These are phyloP conservation scores for Coemansia umbellata DNA, from an alignment of 192 early-diverging fungal species.

Conservation along the genomic window DNA sequence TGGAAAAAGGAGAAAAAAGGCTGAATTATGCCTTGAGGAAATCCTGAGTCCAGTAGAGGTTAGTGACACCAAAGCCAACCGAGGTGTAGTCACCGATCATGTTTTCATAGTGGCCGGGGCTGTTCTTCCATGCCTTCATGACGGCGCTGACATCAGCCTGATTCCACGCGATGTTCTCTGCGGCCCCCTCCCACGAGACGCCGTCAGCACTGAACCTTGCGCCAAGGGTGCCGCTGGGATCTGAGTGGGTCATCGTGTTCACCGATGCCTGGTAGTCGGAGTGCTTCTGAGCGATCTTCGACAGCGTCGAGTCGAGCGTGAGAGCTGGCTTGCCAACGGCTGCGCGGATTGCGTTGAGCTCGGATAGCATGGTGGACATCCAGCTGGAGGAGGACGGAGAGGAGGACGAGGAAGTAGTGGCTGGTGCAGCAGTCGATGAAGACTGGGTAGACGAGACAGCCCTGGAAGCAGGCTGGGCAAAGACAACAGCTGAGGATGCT, in stretches of 20 bases:
- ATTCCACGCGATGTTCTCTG: slow-evolving; percentile 54
- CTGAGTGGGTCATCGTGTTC: slow-evolving; percentile 3
- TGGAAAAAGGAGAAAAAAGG: not conserved
- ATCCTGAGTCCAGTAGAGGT: slow-evolving; percentile 41
- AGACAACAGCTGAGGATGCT: not conserved
- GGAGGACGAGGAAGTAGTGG: not conserved
- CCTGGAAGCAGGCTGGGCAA: not conserved
- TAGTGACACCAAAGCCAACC: slow-evolving; percentile 42
- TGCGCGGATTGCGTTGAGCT: slow-evolving; percentile 37
- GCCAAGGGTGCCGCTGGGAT: slow-evolving; percentile 22
- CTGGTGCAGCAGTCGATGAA: not conserved
- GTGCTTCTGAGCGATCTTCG: slow-evolving; percentile 35
- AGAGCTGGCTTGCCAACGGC: slow-evolving; percentile 17
- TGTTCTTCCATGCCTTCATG: slow-evolving; percentile 46
- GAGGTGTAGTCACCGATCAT: slow-evolving; percentile 38
- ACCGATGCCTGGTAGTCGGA: slow-evolving; percentile 21
- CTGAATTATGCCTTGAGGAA: slow-evolving; percentile 14
- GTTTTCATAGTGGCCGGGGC: slow-evolving; percentile 46
- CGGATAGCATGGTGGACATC: slow-evolving; percentile 29
- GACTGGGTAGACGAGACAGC: not conserved
- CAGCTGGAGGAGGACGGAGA: slow-evolving; percentile 8
- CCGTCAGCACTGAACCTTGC: slow-evolving; percentile 11
- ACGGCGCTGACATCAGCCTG: slow-evolving; percentile 20
- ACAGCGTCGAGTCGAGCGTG: slow-evolving; percentile 9
- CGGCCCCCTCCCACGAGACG: slow-evolving; percentile 14